Percentiles rank a stretch among this genome's conserved stretches.
Conservation (phyloP, 768 basidiomycete genomes). For the Psilocybe azurescens region DNA sequence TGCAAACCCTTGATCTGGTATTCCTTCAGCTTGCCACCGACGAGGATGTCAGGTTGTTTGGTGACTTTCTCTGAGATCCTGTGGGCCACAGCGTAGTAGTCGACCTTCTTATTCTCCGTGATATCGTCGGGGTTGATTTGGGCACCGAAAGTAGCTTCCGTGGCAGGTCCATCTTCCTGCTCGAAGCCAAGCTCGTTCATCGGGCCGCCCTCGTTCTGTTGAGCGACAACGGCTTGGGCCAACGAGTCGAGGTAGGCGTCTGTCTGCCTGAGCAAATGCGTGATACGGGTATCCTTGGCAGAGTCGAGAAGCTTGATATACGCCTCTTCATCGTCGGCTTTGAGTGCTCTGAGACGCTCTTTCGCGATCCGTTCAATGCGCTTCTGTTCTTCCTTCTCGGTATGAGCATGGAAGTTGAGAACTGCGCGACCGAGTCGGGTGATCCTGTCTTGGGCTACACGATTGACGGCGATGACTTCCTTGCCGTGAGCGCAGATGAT, state of each 20-base stretch:
- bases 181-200: constrained; percentile 52
- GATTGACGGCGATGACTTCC: constrained; percentile 71
- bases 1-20: constrained; percentile 95
- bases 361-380: constrained; percentile 94
- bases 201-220: constrained; percentile 77
- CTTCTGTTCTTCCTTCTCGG: constrained; percentile 98
- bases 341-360: constrained; percentile 97
- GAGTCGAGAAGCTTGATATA: constrained; percentile 99
- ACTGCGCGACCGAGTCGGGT: constrained; percentile 82
- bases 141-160: constrained; percentile 92
- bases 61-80: constrained; percentile 86
- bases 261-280: constrained; percentile 93
- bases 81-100: constrained; percentile 97
- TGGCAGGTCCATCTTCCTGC: constrained; percentile 73
- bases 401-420: constrained; percentile 81
- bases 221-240: constrained; percentile 90
- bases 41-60: constrained; percentile 72
- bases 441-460: constrained; percentile 66
- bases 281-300: constrained; percentile 98
- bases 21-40: constrained; percentile 92
- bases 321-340: constrained; percentile 99
- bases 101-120: constrained; percentile 75
- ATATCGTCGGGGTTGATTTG: constrained; percentile 68
- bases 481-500: constrained; percentile 86
- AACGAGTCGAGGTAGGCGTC: constrained; percentile 95